Conservation (phyloP, 257 asterid species). For the Solanum clarkiae region DNA sequence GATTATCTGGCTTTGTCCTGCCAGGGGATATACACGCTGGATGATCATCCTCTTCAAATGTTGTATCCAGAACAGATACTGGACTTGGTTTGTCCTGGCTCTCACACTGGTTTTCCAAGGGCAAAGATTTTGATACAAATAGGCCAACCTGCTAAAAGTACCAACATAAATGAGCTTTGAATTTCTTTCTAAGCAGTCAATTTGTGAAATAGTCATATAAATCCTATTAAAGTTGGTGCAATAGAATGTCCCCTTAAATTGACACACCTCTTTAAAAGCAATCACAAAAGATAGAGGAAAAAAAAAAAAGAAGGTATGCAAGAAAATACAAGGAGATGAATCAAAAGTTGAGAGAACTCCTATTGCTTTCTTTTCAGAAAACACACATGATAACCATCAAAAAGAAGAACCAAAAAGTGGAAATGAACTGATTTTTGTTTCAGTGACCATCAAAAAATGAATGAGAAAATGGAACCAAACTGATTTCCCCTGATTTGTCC, state of each 20-base stretch:
- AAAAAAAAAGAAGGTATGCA: background rate
- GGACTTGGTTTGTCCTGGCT: conserved; percentile 92
- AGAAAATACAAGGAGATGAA: background rate
- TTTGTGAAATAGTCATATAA: background rate
- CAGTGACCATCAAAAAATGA: background rate
- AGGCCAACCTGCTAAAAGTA: conserved; percentile 34
- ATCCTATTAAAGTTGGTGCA: background rate
- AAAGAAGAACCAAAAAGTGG: background rate
- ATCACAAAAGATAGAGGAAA: background rate
- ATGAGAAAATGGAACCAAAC: background rate
- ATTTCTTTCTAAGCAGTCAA: background rate
- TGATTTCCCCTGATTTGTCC: background rate
- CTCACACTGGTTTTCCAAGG: conserved; percentile 41
- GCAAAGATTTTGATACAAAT: conserved; percentile 16
- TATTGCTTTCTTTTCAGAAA: background rate
- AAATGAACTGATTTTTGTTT: background rate
- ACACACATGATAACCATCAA: background rate
- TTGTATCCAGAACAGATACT: conserved; percentile 63
- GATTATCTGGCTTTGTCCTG: conserved; percentile 28
- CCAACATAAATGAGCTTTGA: background rate
- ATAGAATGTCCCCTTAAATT: background rate
- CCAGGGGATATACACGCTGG: conserved; percentile 23
- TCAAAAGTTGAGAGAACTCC: background rate
- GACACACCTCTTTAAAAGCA: background rate
- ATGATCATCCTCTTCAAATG: conserved; percentile 55